phyloP scores from a whole-genome alignment of 2,329 filamentous ascomycete species.

The Metarhizium brunneum region DNA sequence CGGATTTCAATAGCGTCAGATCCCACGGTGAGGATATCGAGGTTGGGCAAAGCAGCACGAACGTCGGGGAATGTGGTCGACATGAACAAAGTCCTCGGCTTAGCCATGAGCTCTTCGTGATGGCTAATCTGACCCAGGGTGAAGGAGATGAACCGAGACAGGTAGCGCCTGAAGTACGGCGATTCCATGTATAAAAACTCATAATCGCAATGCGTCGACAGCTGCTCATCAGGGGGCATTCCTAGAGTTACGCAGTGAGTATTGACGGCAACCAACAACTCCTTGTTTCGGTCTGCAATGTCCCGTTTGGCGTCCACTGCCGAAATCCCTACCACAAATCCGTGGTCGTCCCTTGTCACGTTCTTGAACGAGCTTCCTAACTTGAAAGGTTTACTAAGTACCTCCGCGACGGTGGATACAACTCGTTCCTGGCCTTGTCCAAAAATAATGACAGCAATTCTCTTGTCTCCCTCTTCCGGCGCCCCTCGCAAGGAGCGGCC shows the following conservation, averaged over 20 bases:
- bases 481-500: conserved; percentile 35
- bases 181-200: conserved; percentile 74
- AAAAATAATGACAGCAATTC: conserved; percentile 59
- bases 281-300: conserved; percentile 47
- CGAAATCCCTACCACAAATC: conserved; percentile 59
- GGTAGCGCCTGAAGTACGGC: conserved; percentile 63
- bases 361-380: conserved; percentile 46
- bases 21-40: conserved; percentile 80
- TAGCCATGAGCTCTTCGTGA: conserved; percentile 68
- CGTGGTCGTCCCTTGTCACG: conserved; percentile 44
- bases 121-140: conserved; percentile 70
- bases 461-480: conserved; percentile 42
- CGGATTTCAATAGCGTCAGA: conserved; percentile 79
- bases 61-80: conserved; percentile 86
- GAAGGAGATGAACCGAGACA: conserved; percentile 71
- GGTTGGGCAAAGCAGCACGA: conserved; percentile 69
- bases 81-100: conserved; percentile 73
- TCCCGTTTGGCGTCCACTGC: conserved; percentile 47
- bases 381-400: conserved; percentile 64
- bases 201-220: conserved; percentile 68
- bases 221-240: conserved; percentile 55
- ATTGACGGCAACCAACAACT: conserved; percentile 60
- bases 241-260: conserved; percentile 65
- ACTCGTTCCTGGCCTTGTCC: conserved; percentile 64
- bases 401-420: conserved; percentile 66